A percentile compares a stretch with the other conserved stretches of the same genome.
Evolutionary conservation across 2,329 filamentous ascomycete genomes (phyloP).

Genomic region (Fusarium devonianum): DNA sequence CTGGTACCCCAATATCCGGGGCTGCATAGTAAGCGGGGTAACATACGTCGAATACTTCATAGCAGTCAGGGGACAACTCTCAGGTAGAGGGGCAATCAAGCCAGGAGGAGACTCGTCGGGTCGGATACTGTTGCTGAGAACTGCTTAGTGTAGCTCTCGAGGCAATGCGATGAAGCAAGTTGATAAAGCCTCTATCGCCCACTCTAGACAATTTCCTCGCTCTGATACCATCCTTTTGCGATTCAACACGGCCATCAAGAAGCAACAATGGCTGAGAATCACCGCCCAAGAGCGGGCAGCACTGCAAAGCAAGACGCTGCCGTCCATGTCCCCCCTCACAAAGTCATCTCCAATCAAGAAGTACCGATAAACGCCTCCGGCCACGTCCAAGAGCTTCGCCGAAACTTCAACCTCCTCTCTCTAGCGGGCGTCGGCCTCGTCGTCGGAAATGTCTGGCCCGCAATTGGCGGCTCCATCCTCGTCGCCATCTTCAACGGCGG

Average conservation of each 20-base stretch:
- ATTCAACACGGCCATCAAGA: too few species aligned
- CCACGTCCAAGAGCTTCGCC: constrained; percentile 50
- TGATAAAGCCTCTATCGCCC: too few species aligned
- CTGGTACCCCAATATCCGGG: background rate
- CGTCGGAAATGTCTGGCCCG: constrained; percentile 54
- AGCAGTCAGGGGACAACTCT: too few species aligned
- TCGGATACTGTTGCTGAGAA: too few species aligned
- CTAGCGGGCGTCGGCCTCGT: constrained; percentile 52
- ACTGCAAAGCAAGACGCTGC: constrained; percentile 12
- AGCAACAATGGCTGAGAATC: constrained; percentile 17
- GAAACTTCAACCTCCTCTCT: constrained; percentile 51
- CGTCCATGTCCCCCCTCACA: constrained; percentile 1
- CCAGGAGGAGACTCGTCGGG: too few species aligned
- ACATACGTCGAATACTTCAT: background rate
- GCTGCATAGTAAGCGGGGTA: too few species aligned
- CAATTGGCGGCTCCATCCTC: constrained; percentile 54
- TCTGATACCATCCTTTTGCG: too few species aligned
- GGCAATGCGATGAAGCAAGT: too few species aligned
- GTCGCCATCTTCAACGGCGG: constrained; percentile 67
- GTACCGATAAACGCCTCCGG: constrained; percentile 49
- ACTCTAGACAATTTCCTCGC: too few species aligned
- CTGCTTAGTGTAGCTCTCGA: too few species aligned
- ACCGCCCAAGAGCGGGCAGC: constrained; percentile 19
- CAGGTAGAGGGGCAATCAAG: too few species aligned
- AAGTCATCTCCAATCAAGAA: constrained; percentile 6